These are phyloP conservation scores for Naganishia friedmannii DNA, from an alignment of 768 basidiomycete genomes.

Conservation along the genomic window DNA sequence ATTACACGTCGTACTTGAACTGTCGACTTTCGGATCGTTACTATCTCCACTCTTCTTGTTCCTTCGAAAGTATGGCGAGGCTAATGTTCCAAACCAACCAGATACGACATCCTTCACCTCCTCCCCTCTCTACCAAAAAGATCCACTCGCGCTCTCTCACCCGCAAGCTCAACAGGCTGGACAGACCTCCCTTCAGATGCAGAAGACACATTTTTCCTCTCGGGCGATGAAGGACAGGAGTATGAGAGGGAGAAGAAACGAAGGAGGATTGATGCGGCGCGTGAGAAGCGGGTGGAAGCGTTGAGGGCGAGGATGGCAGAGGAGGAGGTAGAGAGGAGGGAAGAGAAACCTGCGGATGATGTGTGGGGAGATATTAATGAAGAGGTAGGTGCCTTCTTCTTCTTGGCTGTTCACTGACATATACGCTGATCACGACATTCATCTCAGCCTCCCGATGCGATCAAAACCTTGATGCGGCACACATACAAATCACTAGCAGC, in stretches of 20 bases:
- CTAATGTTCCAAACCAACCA: conserved; percentile 46
- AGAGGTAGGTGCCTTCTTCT: conserved; percentile 56
- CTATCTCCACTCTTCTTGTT: background rate
- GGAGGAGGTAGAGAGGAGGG: conserved; percentile 5
- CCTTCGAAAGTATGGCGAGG: background rate
- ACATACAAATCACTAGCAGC: conserved; percentile 68
- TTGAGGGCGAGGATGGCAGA: conserved; percentile 43
- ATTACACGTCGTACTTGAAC: background rate
- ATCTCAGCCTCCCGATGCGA: conserved; percentile 55
- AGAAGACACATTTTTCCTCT: conserved; percentile 80
- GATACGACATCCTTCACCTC: conserved; percentile 77
- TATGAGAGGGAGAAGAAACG: conserved; percentile 68
- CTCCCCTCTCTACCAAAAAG: conserved; percentile 58
- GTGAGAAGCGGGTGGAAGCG: conserved; percentile 67
- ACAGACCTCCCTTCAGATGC: conserved; percentile 78
- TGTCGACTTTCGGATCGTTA: background rate
- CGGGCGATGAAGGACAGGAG: conserved; percentile 64
- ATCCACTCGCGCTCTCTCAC: conserved; percentile 37
- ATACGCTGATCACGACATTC: too few species aligned
- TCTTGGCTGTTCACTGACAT: too few species aligned
- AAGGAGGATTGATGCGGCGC: conserved; percentile 59
- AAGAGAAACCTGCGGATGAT: conserved; percentile 53
- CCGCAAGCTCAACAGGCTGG: conserved; percentile 65
- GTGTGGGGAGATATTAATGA: conserved; percentile 69
- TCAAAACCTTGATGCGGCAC: conserved; percentile 68